These are phyloP conservation scores for Marasmius sp. DNA, from an alignment of 1,284 basidiomycete species.

Conservation along the genomic window DNA sequence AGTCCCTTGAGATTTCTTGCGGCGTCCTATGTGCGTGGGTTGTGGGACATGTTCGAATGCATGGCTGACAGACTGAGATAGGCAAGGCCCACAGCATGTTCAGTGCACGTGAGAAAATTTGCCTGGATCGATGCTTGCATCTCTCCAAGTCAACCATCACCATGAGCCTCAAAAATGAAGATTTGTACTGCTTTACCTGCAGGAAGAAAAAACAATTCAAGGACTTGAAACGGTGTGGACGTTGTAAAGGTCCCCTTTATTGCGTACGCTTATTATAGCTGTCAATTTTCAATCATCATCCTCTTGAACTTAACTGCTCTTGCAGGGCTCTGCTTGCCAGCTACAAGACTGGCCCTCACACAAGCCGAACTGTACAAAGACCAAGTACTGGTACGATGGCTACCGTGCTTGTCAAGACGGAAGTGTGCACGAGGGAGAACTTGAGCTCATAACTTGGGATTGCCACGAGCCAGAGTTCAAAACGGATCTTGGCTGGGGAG, in stretches of 20 bases:
- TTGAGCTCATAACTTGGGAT: constrained; percentile 35
- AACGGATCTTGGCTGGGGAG: constrained; percentile 14
- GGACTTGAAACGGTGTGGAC: background rate
- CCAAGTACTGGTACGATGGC: constrained; percentile 26
- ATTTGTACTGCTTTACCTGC: background rate
- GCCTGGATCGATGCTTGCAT: too few species aligned
- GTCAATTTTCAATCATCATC: background rate
- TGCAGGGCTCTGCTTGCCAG: constrained; percentile 17
- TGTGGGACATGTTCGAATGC: too few species aligned
- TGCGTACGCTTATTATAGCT: background rate
- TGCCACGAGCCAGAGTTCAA: background rate
- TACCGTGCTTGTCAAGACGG: constrained; percentile 27
- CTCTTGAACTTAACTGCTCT: background rate
- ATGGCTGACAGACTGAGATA: too few species aligned
- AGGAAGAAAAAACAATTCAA: background rate
- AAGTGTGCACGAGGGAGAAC: constrained; percentile 27
- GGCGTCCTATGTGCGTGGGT: too few species aligned
- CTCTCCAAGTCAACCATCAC: background rate
- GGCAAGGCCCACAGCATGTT: too few species aligned
- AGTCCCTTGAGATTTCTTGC: too few species aligned
- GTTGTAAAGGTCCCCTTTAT: background rate
- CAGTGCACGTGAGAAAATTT: too few species aligned
- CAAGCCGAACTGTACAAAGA: constrained; percentile 15
- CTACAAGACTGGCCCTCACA: constrained; percentile 20
- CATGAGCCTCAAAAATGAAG: background rate